Evolutionary conservation across 306 rosid species (phyloP), one percentile per base, ranked within the genome.

Genomic region (Hippophae gyantsensis): DNA sequence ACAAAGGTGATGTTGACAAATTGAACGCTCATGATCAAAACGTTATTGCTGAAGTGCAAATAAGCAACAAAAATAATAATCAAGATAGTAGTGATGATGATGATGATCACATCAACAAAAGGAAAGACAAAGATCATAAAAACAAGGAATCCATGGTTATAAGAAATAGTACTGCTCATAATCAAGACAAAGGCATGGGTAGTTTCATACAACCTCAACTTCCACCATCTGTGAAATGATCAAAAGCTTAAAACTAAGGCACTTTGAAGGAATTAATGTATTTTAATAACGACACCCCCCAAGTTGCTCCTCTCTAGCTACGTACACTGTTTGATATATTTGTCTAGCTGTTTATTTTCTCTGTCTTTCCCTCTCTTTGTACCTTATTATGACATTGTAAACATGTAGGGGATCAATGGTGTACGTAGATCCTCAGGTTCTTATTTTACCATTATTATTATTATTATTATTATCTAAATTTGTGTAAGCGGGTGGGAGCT

Each of bases 1-100:
- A 75, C 41, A 87, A 89, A 69, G 68, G 61, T 13, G 87, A 83
- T 13, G 69, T 79, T 38, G 69, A 79, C 44, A 68, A 61, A 38
- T 32, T 60, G 56, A 50, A 55, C 62, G 68, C 50, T 46, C 27
- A 23, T n/a, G 57, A 42, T 56, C 42, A 57, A 41, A 10, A 69
- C 6, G 59, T 66, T 14, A 58, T 57, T 6, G 42, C 72, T 32
- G 73, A 52, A 50, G 58, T 70, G 27, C 63, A 69, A 9, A 76
- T 70, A 3, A 53, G 63, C 0, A 42, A 45, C 69, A 27, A 68
- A 32, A 23, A 57, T 60, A 6, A 4, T 49, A 18, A 67, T 9
- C n/a, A 13, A 10, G 52, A 12, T 9, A 40, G 27, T 10, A 8
- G 2, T 14, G 26, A 25, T 18, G 8, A 62, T 13, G 53, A 18